Percentiles rank a stretch among this genome's conserved stretches.
These are phyloP conservation scores for Leccinum barrowsii DNA, from an alignment of 768 basidiomycete species.

Conservation along the genomic window DNA sequence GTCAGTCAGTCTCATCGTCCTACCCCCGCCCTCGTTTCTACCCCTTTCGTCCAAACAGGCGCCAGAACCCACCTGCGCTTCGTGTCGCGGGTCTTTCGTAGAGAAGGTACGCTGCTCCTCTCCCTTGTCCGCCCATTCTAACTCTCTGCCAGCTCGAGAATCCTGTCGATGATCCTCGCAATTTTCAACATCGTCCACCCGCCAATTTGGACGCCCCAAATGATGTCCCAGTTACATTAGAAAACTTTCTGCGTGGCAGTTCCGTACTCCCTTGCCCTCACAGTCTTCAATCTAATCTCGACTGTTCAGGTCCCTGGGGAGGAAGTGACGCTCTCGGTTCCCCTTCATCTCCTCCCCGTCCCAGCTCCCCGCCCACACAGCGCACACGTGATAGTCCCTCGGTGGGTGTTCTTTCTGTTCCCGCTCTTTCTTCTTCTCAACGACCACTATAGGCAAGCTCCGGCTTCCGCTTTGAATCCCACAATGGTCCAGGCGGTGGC, in stretches of 20 bases:
- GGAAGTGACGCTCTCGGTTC: background rate
- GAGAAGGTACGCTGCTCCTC: constrained; percentile 49
- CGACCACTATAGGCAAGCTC: constrained; percentile 9
- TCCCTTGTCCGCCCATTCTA: background rate
- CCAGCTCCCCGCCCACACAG: constrained; percentile 16
- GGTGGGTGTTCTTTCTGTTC: constrained; percentile 6
- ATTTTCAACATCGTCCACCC: constrained; percentile 44
- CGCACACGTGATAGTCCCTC: constrained; percentile 12
- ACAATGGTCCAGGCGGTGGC: constrained; percentile 26
- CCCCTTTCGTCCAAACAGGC: constrained; percentile 40
- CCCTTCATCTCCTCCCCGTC: constrained; percentile 2
- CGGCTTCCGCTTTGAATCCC: constrained; percentile 37
- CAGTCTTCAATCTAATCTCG: background rate
- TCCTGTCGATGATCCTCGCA: constrained; percentile 69
- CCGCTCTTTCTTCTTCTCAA: background rate
- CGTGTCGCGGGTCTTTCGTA: constrained; percentile 78
- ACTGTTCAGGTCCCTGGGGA: constrained; percentile 7
- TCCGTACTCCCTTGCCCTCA: constrained; percentile 5
- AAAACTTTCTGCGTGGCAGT: constrained; percentile 46
- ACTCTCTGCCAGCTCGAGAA: constrained; percentile 61
- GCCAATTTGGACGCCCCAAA: constrained; percentile 26
- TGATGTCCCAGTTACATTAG: constrained; percentile 39
- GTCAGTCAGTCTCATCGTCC: constrained; percentile 38
- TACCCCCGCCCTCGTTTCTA: background rate
- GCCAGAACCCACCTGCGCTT: constrained; percentile 80